Evolutionary conservation across 768 basidiomycete genomes (phyloP), one percentile per base, ranked within the genome.

Genomic region (Solioccasus polychromus): DNA sequence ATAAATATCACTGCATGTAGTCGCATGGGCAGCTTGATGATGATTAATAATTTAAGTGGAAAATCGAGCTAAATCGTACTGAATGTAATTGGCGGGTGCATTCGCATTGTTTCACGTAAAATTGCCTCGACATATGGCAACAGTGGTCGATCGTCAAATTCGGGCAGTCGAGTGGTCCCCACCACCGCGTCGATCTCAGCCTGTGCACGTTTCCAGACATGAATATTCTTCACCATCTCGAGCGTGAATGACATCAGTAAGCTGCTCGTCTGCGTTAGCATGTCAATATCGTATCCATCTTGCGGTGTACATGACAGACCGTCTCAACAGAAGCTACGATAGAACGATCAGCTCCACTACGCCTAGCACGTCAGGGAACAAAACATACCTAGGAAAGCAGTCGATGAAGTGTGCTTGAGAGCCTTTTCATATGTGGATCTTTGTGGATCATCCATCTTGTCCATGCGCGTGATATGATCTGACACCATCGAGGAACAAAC

Each of bases 1-100:
- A 51, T 73, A 74, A 7, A 64, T 45, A 29, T 74, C 72, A 45
- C 71, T 69, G 32, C 61, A 47, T 0, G 68, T 70, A 1, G 55
- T 23, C 5, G 47, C 37, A 44, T 67, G 57, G 25, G 63, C 23
- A 8, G 31, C 44, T 43, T 19, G 8, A 19, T 5, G 6, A 10
- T 17, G 17, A 17, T 34, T 17, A 34, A 5, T 34, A 64, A 10
- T 2, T 24, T 38, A 39, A 17, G 5, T 9, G 8, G 23, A n/a
- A 35, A 22, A 5, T 6, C 14, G 5, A 15, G 31, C 12, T 8
- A 14, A 9, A 4, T 11, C 36, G 14, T 35, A 53, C 57, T 46
- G 17, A 56, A 18, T 8, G 57, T 52, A 23, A 19, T 30, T 7
- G 36, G n/a, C 3, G 57, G 57, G 2, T 46, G 22, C 52, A 48